A percentile compares a stretch with the other conserved stretches of the same genome.
Evolutionary conservation across 768 basidiomycete genomes (phyloP).

Genomic region (Suillus decipiens): DNA sequence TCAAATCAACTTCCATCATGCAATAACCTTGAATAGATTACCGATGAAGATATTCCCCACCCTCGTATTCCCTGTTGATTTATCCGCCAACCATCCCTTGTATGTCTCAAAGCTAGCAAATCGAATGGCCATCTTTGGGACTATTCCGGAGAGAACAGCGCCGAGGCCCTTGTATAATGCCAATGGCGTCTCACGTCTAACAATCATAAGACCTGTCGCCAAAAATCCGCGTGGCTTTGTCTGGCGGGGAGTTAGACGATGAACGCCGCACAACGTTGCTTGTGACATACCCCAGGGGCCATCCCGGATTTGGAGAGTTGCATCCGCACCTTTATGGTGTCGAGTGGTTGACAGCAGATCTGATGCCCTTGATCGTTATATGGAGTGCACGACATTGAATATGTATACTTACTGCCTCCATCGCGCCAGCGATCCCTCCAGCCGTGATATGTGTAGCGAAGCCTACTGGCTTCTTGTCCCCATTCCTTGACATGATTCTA

Average conservation of each 20-base stretch:
- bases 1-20: background rate
- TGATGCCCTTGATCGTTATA: conserved; percentile 28
- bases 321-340: conserved; percentile 99
- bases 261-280: background rate
- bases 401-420: conserved; percentile 72
- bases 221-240: conserved; percentile 91
- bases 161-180: conserved; percentile 98
- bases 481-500: conserved; percentile 50
- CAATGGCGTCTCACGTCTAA: conserved; percentile 87
- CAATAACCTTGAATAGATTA: conserved; percentile 37
- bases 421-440: conserved; percentile 91
- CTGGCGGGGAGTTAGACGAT: conserved; percentile 41
- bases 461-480: conserved; percentile 74
- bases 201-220: conserved; percentile 87
- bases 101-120: conserved; percentile 98
- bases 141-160: conserved; percentile 94
- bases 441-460: conserved; percentile 92
- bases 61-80: conserved; percentile 75
- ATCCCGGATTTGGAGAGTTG: conserved; percentile 86
- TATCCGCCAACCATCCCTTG: conserved; percentile 78
- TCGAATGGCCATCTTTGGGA: conserved; percentile 99
- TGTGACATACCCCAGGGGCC: conserved; percentile 73
- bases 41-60: conserved; percentile 86
- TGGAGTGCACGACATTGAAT: background rate
- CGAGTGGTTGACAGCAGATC: conserved; percentile 89